phyloP scores from a whole-genome alignment of 148 eudicot species.

The Polygonum aviculare region DNA sequence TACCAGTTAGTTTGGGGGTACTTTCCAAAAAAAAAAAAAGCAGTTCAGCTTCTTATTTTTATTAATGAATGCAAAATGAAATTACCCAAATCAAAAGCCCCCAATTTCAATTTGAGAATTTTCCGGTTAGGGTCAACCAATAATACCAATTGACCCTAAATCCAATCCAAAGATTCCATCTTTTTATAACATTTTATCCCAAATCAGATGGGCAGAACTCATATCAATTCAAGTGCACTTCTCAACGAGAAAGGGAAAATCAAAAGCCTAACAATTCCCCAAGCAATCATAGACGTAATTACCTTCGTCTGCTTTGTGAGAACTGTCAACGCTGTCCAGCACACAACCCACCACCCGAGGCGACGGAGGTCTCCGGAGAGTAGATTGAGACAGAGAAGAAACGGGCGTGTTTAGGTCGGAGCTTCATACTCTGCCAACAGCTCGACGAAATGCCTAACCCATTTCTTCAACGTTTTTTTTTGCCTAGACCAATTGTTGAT shows the following conservation, averaged over 20 bases:
- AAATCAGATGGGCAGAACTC: not conserved
- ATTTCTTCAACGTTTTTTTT: conserved; percentile 15
- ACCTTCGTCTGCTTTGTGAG: conserved; percentile 1
- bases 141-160: not conserved
- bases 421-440: conserved; percentile 58
- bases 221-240: no score
- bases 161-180: not conserved
- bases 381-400: conserved; percentile 24
- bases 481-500: not conserved
- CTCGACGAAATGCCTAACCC: conserved; percentile 99
- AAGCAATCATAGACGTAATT: not conserved
- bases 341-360: conserved; percentile 8
- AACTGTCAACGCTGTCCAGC: conserved; percentile 11
- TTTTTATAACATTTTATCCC: not conserved
- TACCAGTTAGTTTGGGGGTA: no score
- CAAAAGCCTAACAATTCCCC: no score
- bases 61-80: no score
- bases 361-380: conserved; percentile 16
- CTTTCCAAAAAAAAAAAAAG: no score
- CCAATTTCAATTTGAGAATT: no score
- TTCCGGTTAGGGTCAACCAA: no score
- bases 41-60: no score
- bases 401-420: conserved; percentile 32
- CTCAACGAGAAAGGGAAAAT: no score
- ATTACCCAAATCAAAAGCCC: no score